These are phyloP conservation scores for Fusarium sp. DNA, from an alignment of 2,329 filamentous ascomycete species.

Conservation along the genomic window DNA sequence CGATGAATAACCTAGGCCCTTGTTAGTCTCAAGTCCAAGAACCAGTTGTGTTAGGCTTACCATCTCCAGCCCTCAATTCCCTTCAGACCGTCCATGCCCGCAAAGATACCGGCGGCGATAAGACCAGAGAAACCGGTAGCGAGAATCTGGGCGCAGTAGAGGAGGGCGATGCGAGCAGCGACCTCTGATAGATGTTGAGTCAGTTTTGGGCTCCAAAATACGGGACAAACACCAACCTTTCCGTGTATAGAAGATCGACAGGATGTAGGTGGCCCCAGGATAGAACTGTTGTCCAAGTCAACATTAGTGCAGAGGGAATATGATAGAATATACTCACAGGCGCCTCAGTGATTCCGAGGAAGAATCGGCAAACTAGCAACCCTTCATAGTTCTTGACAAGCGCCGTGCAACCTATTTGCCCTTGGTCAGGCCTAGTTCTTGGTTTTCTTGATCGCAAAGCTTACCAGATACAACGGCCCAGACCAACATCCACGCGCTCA, in stretches of 20 bases:
- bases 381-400: constrained; percentile 54
- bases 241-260: constrained; percentile 54
- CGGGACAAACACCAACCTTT: constrained; percentile 40
- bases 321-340: constrained; percentile 42
- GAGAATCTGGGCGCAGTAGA: constrained; percentile 74
- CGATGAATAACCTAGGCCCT: constrained; percentile 50
- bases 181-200: constrained; percentile 63
- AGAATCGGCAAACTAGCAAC: constrained; percentile 56
- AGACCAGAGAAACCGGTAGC: constrained; percentile 78
- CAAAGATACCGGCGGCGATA: constrained; percentile 73
- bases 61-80: constrained; percentile 76
- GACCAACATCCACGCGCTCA: constrained; percentile 59
- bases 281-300: constrained; percentile 52
- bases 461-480: constrained; percentile 58
- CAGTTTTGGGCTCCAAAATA: neutral
- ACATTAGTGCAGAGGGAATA: neutral
- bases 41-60: constrained; percentile 44
- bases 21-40: neutral
- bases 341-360: constrained; percentile 58
- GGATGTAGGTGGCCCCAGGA: constrained; percentile 56
- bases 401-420: constrained; percentile 52
- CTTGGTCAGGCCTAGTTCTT: neutral
- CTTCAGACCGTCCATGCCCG: constrained; percentile 55
- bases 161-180: constrained; percentile 72
- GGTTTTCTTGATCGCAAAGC: neutral